These are phyloP conservation scores for Phlyctochytrium arcticum DNA, from an alignment of 192 early-diverging fungal genomes.

Conservation along the genomic window DNA sequence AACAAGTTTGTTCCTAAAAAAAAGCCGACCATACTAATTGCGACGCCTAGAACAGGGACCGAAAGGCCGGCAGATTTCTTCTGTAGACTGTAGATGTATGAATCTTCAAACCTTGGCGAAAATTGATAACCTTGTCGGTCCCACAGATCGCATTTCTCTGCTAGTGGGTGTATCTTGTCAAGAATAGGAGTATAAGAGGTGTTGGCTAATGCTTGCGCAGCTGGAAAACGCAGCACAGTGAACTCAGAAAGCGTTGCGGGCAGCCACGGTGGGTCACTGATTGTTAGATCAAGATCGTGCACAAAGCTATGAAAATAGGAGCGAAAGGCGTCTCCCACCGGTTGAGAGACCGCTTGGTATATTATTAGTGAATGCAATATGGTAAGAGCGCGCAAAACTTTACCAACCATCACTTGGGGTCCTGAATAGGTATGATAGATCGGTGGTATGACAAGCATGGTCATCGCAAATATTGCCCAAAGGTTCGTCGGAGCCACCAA, in stretches of 20 bases:
- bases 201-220: neutral
- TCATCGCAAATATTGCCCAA: slow-evolving; percentile 22
- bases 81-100: neutral
- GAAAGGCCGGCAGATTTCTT: neutral
- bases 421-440: slow-evolving; percentile 23
- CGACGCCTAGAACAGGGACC: neutral
- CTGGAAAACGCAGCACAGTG: slow-evolving; percentile 11
- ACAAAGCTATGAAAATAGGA: slow-evolving; percentile 5
- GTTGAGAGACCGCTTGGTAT: neutral
- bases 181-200: slow-evolving; percentile 2
- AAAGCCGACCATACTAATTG: neutral
- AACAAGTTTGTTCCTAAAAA: neutral
- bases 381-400: neutral
- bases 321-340: slow-evolving; percentile 2
- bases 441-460: slow-evolving; percentile 29
- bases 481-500: slow-evolving; percentile 22
- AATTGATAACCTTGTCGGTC: slow-evolving; percentile 14
- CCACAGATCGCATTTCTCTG: slow-evolving; percentile 6
- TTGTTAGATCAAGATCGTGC: neutral
- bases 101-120: neutral
- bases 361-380: neutral
- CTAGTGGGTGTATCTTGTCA: slow-evolving; percentile 6
- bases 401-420: slow-evolving; percentile 19
- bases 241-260: neutral
- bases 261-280: neutral